Evolutionary conservation across 352 stramenopile species (phyloP), one percentile per base, ranked within the genome.

Genomic region (Globisporangium camurandrum): DNA sequence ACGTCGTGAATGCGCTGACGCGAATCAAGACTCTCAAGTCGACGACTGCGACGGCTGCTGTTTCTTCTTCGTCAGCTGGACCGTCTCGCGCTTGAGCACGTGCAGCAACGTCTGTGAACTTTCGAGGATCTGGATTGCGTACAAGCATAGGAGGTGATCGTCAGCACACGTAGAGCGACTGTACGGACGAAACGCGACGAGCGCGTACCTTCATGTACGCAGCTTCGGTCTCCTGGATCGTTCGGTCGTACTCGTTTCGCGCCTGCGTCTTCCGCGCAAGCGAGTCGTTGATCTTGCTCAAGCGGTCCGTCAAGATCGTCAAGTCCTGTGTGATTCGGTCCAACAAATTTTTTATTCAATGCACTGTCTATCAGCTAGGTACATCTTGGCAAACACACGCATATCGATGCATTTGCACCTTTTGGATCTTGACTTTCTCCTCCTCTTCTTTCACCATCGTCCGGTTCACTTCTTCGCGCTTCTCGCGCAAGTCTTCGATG

Each of bases 41-140:
- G 2, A 4, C 38, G 27, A 24, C 44, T 69, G 86, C 41, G 72
- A 89, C 19, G 81, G 95, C 19, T 83, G 91, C 54, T 97, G 86
- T 67, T 96, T 96, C 74, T 97, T 97, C 84, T 97, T 97, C 34
- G 74, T 96, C n/a, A 97, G 71, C 55, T 95, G 93, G 40, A 95
- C 80, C 0, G 87, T 96, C 64, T 97, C 91, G 17, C 91, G 70
- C 69, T 97, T 97, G 57, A 97, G 88, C 55, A 98, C 92, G 55
- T 97, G 86, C 10, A 98, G 78, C 51, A 98, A 69, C 33, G 92
- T 97, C 64, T 97, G 89, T 36, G 88, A 97, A 53, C 74, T 93
- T 67, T 97, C 90, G 37, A 98, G 67, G 57, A 97, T 98, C 85
- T 81, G 49, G 19, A 17, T 27, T 17, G 3, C 30, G 17, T 11